phyloP scores from a whole-genome alignment of 768 basidiomycete genomes.

The Phylloporus sp. region DNA sequence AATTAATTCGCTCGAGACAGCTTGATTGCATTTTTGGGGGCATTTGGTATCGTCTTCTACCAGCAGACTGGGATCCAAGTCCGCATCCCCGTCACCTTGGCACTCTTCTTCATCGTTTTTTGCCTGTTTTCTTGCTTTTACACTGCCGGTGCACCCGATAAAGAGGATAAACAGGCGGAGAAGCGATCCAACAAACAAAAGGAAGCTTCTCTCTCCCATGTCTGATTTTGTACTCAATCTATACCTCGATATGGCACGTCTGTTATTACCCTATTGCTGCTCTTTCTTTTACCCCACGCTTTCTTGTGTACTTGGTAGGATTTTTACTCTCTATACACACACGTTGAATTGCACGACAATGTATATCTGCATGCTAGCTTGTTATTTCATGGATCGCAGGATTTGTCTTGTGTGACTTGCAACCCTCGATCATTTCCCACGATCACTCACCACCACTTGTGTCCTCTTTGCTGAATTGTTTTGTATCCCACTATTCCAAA shows the following conservation, averaged over 20 bases:
- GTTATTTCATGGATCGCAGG: not conserved
- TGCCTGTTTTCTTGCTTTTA: conserved; percentile 31
- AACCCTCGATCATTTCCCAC: too few relatives aligned
- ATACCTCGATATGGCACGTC: not conserved
- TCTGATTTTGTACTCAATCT: not conserved
- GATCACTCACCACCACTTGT: too few relatives aligned
- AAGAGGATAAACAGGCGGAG: conserved; percentile 7
- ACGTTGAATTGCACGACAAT: not conserved
- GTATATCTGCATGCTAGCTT: too few relatives aligned
- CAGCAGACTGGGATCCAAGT: conserved; percentile 18
- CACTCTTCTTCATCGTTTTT: conserved; percentile 19
- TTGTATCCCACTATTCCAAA: too few relatives aligned
- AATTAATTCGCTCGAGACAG: conserved; percentile 18
- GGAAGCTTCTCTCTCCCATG: not conserved
- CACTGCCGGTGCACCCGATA: conserved; percentile 19
- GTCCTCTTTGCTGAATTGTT: too few relatives aligned
- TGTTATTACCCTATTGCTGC: not conserved
- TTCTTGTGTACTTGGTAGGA: not conserved
- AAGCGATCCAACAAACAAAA: not conserved
- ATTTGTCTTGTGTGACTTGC: too few relatives aligned
- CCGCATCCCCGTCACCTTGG: conserved; percentile 24
- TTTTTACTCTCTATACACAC: not conserved
- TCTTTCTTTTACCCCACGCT: not conserved
- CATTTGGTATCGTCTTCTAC: conserved; percentile 33
- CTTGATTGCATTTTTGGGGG: conserved; percentile 32